Evolutionary conservation across 192 early-diverging fungal genomes (phyloP), one percentile per base, ranked within the genome.

Genomic region (Entomortierella parvispora): DNA sequence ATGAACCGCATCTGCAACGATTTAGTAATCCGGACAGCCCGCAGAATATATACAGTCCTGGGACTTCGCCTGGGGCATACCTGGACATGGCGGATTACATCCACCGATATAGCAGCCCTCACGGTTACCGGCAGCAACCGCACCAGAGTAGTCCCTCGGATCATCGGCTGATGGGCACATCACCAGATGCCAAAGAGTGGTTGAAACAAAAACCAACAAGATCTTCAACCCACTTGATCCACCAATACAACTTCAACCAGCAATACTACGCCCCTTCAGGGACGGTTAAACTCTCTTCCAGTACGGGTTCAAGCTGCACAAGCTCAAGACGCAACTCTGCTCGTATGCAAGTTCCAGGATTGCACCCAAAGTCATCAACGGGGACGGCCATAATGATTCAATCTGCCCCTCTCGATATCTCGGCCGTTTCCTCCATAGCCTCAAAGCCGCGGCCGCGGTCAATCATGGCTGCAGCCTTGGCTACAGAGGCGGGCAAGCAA

Each of bases 171-270:
- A 9, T 76, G 44, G 65, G 72, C 10, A 62, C 65, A 28, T 76
- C 72, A 12, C 65, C 72, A 12, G 72, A 76, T 33, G 72, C 65
- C 22, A 76, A 68, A 26, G 72, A 76, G 8, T 76, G 72, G 72
- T 58, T 76, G 18, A 76, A 76, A 22, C 72, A 76, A 40, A 76
- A 76, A 28, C 72, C 72, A 7, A 71, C 69, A 1, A 22, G 72
- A 20, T 76, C 72, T 2, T 56, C 72, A 7, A 33, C 62, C 25
- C 64, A 61, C 42, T 29, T 76, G 65, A 61, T 76, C 3, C 64
- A 76, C 46, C 72, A 68, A n/a, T 68, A 76, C 59, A 76, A 68
- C 47, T 68, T 68, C 17, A 48, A 29, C 40, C 57, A 61, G 12
- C 62, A 66, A 18, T 66, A 66, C 17, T 75, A 75, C 48, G 49